Evolutionary conservation across 371 early-diverging fungal species (phyloP).

Genomic region (Choanephora cucurbitarum): DNA sequence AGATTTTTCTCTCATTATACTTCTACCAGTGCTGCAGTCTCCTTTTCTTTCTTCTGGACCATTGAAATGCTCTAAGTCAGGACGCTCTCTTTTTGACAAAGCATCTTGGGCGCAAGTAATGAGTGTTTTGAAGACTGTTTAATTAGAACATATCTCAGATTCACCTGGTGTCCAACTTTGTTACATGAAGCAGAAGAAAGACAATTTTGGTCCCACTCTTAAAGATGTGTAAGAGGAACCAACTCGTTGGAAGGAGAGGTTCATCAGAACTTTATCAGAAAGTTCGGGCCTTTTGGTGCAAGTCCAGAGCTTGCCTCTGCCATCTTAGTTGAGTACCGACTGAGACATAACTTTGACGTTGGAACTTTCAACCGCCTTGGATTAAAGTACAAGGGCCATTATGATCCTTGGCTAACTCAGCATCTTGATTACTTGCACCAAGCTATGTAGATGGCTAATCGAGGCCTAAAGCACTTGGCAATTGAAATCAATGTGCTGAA

Average conservation of each 20-base stretch:
- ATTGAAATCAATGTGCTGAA: background rate
- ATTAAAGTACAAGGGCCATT: background rate
- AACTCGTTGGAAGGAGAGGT: conserved; percentile 7
- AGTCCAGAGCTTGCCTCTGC: background rate
- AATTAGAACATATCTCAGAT: background rate
- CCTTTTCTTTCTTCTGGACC: conserved; percentile 7
- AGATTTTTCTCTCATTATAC: conserved; percentile 1
- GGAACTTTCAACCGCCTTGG: background rate
- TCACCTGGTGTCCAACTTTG: background rate
- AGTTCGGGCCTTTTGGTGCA: conserved; percentile 7
- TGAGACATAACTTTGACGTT: conserved; percentile 1
- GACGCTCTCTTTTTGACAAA: conserved; percentile 3
- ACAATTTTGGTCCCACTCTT: background rate
- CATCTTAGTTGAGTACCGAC: conserved; percentile 1
- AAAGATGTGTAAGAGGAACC: conserved; percentile 7
- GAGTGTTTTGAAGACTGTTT: background rate
- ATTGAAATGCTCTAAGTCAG: conserved; percentile 6
- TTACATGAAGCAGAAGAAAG: background rate
- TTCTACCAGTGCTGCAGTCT: conserved; percentile 1
- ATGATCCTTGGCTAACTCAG: background rate
- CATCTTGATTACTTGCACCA: background rate
- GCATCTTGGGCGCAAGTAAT: background rate
- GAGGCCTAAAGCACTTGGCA: background rate
- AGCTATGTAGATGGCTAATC: background rate
- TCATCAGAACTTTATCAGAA: conserved; percentile 4